These are phyloP conservation scores for Gautieria morchelliformis DNA, from an alignment of 768 basidiomycete species.

Conservation along the genomic window DNA sequence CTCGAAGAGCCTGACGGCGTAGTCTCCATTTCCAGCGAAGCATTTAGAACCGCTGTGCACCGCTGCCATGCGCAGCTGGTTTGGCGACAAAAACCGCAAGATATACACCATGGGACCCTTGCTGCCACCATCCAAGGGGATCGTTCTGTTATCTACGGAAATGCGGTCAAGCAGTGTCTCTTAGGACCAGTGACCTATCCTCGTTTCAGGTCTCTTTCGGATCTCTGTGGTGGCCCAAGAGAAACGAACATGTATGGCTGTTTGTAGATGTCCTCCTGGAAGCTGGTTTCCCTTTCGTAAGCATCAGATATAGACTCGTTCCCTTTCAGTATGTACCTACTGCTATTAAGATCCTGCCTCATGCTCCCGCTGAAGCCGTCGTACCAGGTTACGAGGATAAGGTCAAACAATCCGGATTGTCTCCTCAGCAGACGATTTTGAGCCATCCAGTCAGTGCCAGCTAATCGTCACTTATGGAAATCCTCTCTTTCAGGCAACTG, in stretches of 20 bases:
- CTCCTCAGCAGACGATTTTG: constrained; percentile 18
- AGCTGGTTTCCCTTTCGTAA: constrained; percentile 15
- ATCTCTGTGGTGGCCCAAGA: constrained; percentile 13
- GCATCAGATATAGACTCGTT: not conserved
- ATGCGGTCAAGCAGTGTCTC: too few relatives aligned
- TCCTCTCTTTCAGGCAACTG: constrained; percentile 10
- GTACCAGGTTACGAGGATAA: constrained; percentile 12
- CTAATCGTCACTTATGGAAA: not conserved
- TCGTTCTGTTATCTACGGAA: constrained; percentile 15
- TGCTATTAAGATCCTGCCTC: constrained; percentile 13
- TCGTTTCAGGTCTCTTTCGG: constrained; percentile 17
- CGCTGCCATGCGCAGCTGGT: constrained; percentile 8
- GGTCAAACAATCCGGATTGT: constrained; percentile 14
- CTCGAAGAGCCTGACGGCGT: constrained; percentile 11
- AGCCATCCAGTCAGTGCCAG: constrained; percentile 14
- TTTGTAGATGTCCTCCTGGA: constrained; percentile 17
- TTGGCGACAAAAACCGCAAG: constrained; percentile 6
- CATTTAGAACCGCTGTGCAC: constrained; percentile 12
- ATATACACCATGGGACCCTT: constrained; percentile 13
- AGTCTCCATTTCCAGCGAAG: constrained; percentile 7
- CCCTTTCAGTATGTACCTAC: not conserved
- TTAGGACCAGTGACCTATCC: too few relatives aligned
- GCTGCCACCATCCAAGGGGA: constrained; percentile 9
- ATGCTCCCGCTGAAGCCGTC: constrained; percentile 9
- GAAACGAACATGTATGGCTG: constrained; percentile 13